Evolutionary conservation across 805 yeast species (phyloP).

Genomic region (Cyberlindnera japonica): DNA sequence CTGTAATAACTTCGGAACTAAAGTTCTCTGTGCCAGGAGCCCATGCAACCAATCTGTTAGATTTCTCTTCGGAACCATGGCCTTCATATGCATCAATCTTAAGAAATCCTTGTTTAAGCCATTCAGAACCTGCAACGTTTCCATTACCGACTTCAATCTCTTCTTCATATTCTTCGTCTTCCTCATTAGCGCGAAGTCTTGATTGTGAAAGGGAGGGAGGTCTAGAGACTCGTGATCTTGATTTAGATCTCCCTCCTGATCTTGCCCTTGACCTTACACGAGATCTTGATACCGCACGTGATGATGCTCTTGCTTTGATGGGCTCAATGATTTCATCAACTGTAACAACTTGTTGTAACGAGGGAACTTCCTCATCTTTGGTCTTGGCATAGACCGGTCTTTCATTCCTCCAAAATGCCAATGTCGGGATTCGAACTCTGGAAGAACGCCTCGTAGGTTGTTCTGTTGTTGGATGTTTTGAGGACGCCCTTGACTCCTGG

Average conservation of each 20-base stretch:
- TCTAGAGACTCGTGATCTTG: conserved; percentile 16
- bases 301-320: conserved; percentile 13
- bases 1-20: conserved; percentile 36
- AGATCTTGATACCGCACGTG: conserved; percentile 16
- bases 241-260: conserved; percentile 16
- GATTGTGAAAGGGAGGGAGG: conserved; percentile 13
- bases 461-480: conserved; percentile 3
- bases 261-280: conserved; percentile 15
- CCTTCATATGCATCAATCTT: conserved; percentile 48
- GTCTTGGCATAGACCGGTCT: conserved; percentile 53
- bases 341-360: conserved; percentile 56
- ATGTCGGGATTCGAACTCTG: conserved; percentile 63
- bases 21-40: conserved; percentile 53
- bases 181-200: conserved; percentile 15
- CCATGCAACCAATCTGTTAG: conserved; percentile 55
- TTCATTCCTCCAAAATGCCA: conserved; percentile 86
- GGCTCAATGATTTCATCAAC: conserved; percentile 19
- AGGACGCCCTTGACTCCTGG: conserved; percentile 16
- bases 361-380: conserved; percentile 43
- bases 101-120: conserved; percentile 44
- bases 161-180: conserved; percentile 21
- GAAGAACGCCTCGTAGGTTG: conserved; percentile 56
- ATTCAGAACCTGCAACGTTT: conserved; percentile 43
- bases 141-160: conserved; percentile 28
- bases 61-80: conserved; percentile 43